These are phyloP conservation scores for Mycena floridula DNA, from an alignment of 768 basidiomycete genomes.

Conservation along the genomic window DNA sequence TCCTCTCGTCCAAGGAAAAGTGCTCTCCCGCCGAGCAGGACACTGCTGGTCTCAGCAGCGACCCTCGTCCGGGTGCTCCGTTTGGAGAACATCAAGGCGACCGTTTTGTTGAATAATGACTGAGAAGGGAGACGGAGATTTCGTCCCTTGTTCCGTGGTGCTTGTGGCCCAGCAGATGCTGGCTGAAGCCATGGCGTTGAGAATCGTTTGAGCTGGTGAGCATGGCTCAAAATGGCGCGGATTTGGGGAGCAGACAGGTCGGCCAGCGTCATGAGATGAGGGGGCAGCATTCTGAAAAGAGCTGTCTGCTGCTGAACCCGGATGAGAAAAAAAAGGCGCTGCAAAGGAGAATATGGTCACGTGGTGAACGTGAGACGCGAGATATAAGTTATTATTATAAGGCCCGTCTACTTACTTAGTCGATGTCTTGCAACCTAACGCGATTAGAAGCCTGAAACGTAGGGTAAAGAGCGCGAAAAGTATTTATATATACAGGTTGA, in stretches of 20 bases:
- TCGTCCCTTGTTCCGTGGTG: slow-evolving; percentile 24
- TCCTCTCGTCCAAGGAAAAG: slow-evolving; percentile 88
- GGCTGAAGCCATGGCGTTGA: slow-evolving; percentile 67
- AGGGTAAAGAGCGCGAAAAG: too few relatives aligned
- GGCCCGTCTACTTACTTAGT: too few relatives aligned
- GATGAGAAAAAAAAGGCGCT: too few relatives aligned
- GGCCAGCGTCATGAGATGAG: slow-evolving; percentile 84
- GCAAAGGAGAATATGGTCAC: too few relatives aligned
- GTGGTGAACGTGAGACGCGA: too few relatives aligned
- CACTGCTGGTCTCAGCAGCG: slow-evolving; percentile 76
- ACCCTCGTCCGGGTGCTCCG: slow-evolving; percentile 90
- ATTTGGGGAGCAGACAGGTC: slow-evolving; percentile 81
- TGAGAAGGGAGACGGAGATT: slow-evolving; percentile 58
- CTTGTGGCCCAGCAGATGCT: slow-evolving; percentile 24
- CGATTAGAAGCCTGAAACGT: too few relatives aligned
- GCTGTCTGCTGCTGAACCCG: too few relatives aligned
- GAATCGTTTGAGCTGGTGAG: slow-evolving; percentile 55
- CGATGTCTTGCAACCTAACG: too few relatives aligned
- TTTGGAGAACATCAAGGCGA: slow-evolving; percentile 90
- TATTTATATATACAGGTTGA: too few relatives aligned
- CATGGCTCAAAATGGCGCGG: slow-evolving; percentile 52
- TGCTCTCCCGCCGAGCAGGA: slow-evolving; percentile 79
- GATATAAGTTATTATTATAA: too few relatives aligned
- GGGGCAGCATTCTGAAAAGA: too few relatives aligned
- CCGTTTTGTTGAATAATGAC: slow-evolving; percentile 73